Conservation (phyloP, 495 filamentous ascomycete genomes). For the Podospora fimiseda region DNA sequence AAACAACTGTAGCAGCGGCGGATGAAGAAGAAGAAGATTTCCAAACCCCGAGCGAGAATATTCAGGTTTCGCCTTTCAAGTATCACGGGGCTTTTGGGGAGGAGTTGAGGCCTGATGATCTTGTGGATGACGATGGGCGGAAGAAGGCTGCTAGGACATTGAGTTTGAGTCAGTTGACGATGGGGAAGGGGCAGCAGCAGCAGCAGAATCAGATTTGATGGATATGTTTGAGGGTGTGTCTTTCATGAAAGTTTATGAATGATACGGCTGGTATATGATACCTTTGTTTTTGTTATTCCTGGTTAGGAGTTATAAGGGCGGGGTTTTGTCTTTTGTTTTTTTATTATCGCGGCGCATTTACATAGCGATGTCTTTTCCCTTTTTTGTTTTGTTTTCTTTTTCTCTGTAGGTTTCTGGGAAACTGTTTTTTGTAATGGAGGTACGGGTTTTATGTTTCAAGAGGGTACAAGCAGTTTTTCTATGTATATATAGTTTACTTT, state of each 20-base stretch:
- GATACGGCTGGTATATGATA: neutral
- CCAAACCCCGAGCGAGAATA: constrained; percentile 39
- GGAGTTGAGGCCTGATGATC: constrained; percentile 29
- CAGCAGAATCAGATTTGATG: constrained; percentile 16
- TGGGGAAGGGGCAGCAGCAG: constrained; percentile 27
- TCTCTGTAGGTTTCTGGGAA: neutral
- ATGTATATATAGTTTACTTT: neutral
- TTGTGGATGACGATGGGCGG: constrained; percentile 25
- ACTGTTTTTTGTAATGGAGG: too few species aligned
- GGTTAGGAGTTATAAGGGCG: too few species aligned
- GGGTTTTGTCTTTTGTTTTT: too few species aligned
- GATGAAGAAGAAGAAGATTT: constrained; percentile 31
- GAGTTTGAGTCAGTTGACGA: constrained; percentile 45
- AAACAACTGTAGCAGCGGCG: neutral
- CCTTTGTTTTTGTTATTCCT: neutral
- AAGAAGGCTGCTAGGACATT: constrained; percentile 42
- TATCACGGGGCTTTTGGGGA: constrained; percentile 44
- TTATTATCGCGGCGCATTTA: too few species aligned
- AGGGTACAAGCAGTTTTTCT: neutral
- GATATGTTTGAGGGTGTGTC: neutral
- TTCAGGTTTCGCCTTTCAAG: constrained; percentile 16
- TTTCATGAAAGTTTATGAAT: neutral
- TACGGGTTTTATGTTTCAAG: neutral
- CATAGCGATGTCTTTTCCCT: neutral
- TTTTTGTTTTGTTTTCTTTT: neutral